Percentiles rank a stretch among this genome's conserved stretches.
These are phyloP conservation scores for Basidiobolus meristosporus DNA, from an alignment of 371 early-diverging fungal genomes.

Conservation along the genomic window DNA sequence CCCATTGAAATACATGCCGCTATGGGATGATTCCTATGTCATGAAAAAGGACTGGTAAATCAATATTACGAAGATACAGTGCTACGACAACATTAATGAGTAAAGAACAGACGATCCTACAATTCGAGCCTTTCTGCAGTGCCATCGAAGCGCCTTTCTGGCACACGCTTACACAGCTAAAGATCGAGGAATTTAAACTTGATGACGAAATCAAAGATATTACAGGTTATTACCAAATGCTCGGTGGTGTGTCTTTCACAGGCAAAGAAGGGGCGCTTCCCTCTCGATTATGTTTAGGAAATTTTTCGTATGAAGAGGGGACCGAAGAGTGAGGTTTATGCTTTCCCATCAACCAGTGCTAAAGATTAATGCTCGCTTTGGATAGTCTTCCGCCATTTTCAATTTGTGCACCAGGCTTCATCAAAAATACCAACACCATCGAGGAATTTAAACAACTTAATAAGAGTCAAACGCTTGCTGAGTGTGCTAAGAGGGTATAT, in stretches of 20 bases:
- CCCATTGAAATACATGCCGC: too few relatives aligned
- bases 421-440: constrained; percentile 78
- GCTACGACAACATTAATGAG: too few relatives aligned
- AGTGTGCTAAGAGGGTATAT: constrained; percentile 29
- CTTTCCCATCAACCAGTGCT: background rate
- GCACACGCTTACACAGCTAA: constrained; percentile 59
- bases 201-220: constrained; percentile 35
- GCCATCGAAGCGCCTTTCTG: constrained; percentile 82
- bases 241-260: constrained; percentile 11
- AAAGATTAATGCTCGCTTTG: background rate
- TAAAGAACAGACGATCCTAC: too few relatives aligned
- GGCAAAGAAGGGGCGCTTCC: constrained; percentile 11
- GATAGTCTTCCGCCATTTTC: constrained; percentile 19
- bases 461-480: constrained; percentile 43
- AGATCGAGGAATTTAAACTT: constrained; percentile 60
- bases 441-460: constrained; percentile 71
- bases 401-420: constrained; percentile 24
- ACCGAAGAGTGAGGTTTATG: background rate
- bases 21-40: too few relatives aligned
- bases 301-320: constrained; percentile 9
- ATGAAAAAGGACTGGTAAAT: too few relatives aligned
- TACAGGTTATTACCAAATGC: constrained; percentile 38
- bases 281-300: constrained; percentile 15
- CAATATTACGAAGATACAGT: too few relatives aligned
- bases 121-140: constrained; percentile 64